Conservation (phyloP, 306 rosid species). For the Amphicarpaea edgeworthii region DNA sequence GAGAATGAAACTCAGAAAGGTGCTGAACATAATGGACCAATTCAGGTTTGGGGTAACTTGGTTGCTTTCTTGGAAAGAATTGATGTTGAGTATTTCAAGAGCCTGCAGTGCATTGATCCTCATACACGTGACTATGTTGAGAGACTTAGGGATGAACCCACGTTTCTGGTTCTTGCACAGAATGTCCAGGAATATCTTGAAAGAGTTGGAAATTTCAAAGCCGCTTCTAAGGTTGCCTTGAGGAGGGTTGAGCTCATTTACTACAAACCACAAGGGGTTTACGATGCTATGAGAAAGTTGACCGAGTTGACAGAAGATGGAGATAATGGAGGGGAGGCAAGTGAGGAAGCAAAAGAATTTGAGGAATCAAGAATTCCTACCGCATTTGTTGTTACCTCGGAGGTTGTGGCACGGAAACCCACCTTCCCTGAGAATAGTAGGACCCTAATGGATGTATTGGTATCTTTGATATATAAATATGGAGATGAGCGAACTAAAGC, state of each 20-base stretch:
- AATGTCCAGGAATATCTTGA: slow-evolving; percentile 92
- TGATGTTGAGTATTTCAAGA: slow-evolving; percentile 88
- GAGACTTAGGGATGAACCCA: slow-evolving; percentile 90
- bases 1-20: slow-evolving; percentile 95
- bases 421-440: slow-evolving; percentile 86
- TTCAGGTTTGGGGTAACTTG: slow-evolving; percentile 92
- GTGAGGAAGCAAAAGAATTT: slow-evolving; percentile 56
- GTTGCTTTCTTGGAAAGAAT: slow-evolving; percentile 87
- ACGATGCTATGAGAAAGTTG: slow-evolving; percentile 91
- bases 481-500: slow-evolving; percentile 98
- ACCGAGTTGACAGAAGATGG: slow-evolving; percentile 69
- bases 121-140: slow-evolving; percentile 97
- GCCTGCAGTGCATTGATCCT: slow-evolving; percentile 96
- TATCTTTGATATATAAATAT: slow-evolving; percentile 74
- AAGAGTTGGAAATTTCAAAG: slow-evolving; percentile 67
- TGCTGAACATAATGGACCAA: slow-evolving; percentile 68
- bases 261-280: slow-evolving; percentile 95
- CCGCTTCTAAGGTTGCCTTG: slow-evolving; percentile 85
- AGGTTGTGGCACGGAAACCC: slow-evolving; percentile 83
- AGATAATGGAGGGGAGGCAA: slow-evolving; percentile 58
- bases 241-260: slow-evolving; percentile 85
- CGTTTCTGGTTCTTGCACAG: slow-evolving; percentile 88
- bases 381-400: slow-evolving; percentile 80
- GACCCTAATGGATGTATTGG: slow-evolving; percentile 81
- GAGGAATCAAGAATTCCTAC: slow-evolving; percentile 73